Conservation (phyloP, 2,329 filamentous ascomycete species). For the Colletotrichum costaricense region DNA sequence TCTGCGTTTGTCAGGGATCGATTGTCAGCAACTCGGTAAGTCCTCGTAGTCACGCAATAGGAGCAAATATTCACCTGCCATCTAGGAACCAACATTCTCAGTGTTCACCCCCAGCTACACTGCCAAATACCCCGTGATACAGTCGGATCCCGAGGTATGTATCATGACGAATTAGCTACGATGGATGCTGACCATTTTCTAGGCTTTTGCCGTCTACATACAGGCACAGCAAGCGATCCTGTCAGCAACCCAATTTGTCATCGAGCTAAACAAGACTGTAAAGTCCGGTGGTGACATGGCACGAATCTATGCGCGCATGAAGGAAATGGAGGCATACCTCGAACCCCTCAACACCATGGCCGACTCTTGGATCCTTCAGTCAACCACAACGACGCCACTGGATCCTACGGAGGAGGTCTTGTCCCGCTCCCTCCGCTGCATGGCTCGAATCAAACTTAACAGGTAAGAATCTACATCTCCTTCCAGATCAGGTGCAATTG, state of each 20-base stretch:
- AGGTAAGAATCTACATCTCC: constrained; percentile 46
- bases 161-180: neutral
- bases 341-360: constrained; percentile 50
- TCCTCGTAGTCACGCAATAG: neutral
- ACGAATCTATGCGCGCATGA: constrained; percentile 53
- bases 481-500: neutral
- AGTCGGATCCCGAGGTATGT: constrained; percentile 54
- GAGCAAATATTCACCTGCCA: constrained; percentile 16
- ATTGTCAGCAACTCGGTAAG: constrained; percentile 62
- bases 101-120: constrained; percentile 57
- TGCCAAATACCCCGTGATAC: constrained; percentile 53
- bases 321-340: constrained; percentile 51
- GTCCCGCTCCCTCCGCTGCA: constrained; percentile 55
- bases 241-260: constrained; percentile 58
- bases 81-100: constrained; percentile 55
- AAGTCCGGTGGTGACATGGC: constrained; percentile 50
- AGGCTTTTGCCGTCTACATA: constrained; percentile 57
- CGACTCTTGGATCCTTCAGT: constrained; percentile 48
- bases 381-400: constrained; percentile 48
- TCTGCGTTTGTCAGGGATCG: constrained; percentile 60
- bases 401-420: constrained; percentile 53
- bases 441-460: constrained; percentile 62
- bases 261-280: constrained; percentile 57
- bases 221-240: constrained; percentile 61
- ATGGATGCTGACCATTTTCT: neutral